Base-by-base conservation (phyloP, 2,329 filamentous ascomycete genomes). In the Ceratocystis ficicola region DNA sequence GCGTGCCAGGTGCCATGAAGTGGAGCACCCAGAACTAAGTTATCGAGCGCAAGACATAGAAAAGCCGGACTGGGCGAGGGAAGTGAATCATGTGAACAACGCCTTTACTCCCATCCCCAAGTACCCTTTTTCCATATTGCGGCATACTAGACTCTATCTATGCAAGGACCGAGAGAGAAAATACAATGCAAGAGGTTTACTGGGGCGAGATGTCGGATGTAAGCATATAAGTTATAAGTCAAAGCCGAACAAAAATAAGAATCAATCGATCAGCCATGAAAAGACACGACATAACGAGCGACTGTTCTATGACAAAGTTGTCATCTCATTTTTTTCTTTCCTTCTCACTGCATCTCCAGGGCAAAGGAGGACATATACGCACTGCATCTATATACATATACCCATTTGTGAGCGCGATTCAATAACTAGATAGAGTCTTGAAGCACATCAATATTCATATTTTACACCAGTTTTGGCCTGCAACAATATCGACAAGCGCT, bases 1-100 rank as follows among this genome's bases (percentile, higher is more conserved):
- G 63, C 46, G 62, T 66, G 20, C 69, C 68, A 5, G 69, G 69
- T 28, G 65, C 68, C 44, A 62, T 69, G 44, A 68, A 69, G 46
- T 69, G 69, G 69, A 30, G 64, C 22, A 46, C 36, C 44, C 66
- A 65, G 57, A 44, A 65, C 17, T 60, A 61, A 61, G 25, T 12
- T 30, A 8, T 22, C 12, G 12, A 44, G 55, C 5, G 10, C n/a
- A 22, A 6, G 36, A 30, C 10, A 6, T 20, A 15, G 30, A 30
- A 25, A 63, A 46, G 17, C 15, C 1, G 12, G 32, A 36, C 32
- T 12, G 32, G 32, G 32, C 1, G 10, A 36, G 2, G 32, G 32
- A 36, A 36, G 32, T 12, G 10, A 36, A 36, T 3, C 10, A 36
- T 3, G 32, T 36, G 32, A 36, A 36, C 32, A 10, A 12, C 32